Percentiles rank a stretch among this genome's conserved stretches.
These are phyloP conservation scores for Benincasa hispida DNA, from an alignment of 306 rosid species.

Conservation along the genomic window DNA sequence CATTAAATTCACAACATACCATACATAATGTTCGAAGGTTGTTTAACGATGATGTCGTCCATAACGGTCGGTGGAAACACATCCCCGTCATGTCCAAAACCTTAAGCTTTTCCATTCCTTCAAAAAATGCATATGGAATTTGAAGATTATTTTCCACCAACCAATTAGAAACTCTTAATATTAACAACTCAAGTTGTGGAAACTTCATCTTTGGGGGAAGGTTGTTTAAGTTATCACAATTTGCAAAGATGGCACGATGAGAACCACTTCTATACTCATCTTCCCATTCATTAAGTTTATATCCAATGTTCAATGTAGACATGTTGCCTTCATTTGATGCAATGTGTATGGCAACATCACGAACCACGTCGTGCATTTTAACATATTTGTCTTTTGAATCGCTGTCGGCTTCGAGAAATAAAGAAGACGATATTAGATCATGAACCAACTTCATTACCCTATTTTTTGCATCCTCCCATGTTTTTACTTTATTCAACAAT, in stretches of 20 bases:
- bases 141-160: not conserved
- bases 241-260: not conserved
- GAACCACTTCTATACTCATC: not conserved
- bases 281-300: not conserved
- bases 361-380: constrained; percentile 19
- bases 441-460: not conserved
- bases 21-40: constrained; percentile 6
- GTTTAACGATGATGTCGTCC: not conserved
- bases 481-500: not conserved
- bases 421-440: constrained; percentile 1
- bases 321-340: not conserved
- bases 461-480: not conserved
- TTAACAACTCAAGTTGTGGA: not conserved
- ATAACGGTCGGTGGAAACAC: not conserved
- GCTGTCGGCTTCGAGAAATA: not conserved
- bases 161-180: not conserved
- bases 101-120: not conserved
- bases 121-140: not conserved
- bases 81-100: not conserved
- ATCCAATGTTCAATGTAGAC: not conserved
- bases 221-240: not conserved
- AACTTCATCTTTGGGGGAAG: not conserved
- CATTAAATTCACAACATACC: not conserved
- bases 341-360: constrained; percentile 1
- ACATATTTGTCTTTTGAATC: not conserved